Conservation (phyloP, 805 yeast genomes). For the Metschnikowia henanensis region DNA sequence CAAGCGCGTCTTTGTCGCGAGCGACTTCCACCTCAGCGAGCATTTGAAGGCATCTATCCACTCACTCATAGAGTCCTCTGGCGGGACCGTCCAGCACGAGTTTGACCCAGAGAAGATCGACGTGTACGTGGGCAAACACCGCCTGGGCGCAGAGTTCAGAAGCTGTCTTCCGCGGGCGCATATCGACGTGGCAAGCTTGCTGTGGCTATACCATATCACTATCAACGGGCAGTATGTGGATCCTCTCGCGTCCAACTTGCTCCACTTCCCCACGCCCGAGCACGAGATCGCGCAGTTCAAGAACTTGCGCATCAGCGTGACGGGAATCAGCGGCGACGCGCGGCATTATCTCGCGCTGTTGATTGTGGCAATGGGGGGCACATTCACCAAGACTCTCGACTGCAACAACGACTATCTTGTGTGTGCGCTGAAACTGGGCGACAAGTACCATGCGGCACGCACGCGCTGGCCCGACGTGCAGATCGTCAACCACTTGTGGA, state of each 20-base stretch:
- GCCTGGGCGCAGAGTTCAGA: conserved; percentile 56
- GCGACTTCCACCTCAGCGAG: conserved; percentile 56
- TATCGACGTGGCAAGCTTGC: conserved; percentile 58
- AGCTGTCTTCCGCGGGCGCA: conserved; percentile 43
- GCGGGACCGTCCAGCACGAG: conserved; percentile 47
- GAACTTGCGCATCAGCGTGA: conserved; percentile 59
- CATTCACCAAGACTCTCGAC: conserved; percentile 65
- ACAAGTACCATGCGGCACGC: conserved; percentile 71
- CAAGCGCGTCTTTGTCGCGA: conserved; percentile 50
- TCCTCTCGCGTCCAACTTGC: conserved; percentile 53
- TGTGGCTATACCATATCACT: conserved; percentile 75
- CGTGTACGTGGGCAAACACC: conserved; percentile 59
- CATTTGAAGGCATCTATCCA: conserved; percentile 39
- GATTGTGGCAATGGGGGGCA: conserved; percentile 70
- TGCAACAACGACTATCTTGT: conserved; percentile 70
- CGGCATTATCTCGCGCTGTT: conserved; percentile 67
- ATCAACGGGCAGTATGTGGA: conserved; percentile 52
- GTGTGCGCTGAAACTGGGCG: conserved; percentile 66
- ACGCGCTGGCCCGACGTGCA: conserved; percentile 57
- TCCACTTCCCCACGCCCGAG: conserved; percentile 69
- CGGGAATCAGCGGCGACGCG: conserved; percentile 86
- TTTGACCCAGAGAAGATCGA: conserved; percentile 25
- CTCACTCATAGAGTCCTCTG: conserved; percentile 48
- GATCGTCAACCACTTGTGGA: conserved; percentile 81
- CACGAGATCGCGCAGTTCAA: conserved; percentile 54